Evolutionary conservation across 148 eudicot genomes (phyloP), one percentile per base, ranked within the genome.

Genomic region (Rhododendron griersonianum): DNA sequence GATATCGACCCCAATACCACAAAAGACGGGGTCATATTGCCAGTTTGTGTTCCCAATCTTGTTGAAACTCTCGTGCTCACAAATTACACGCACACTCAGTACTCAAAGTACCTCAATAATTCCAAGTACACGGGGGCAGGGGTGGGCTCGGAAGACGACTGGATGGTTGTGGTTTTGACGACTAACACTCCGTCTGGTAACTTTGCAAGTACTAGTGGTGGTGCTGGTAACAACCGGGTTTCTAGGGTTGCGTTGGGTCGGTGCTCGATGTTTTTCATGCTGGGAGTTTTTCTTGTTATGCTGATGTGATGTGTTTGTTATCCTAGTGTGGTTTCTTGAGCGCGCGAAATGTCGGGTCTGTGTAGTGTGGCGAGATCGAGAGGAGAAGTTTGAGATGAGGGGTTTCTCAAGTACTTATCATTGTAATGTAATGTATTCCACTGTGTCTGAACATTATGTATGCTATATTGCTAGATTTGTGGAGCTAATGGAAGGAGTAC

Each of bases 101-200:
- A 90, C 69, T 84, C 92, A 0, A 82, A 59, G 51, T 91, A 93
- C 63, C 19, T 95, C 23, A 95, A 94, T 33, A 87, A 91, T 53
- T 87, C 98, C 1, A 91, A 86, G 89, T 96, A 81, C 84, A 93
- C 95, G 0, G 94, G 94, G 0, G 95, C 67, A 0, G 99, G 99
- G 0, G 28, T 95, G 2, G 97, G 98, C 4, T 91, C 93, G 0
- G 95, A 95, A 81, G 96, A 94, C 1, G 91, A 91, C 65, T 96
- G 99, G 98, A 92, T 93, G 82, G 98, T 96, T 7, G 86, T 95
- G 9, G 92, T 96, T 1, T 67, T 96, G 91, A 83, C 91, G 0
- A 95, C 99, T 2, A 86, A 69, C 61, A 82, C 90, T 0, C 86
- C 86, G 0, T 90, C 78, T 0, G 97, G 99, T n/a, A 92, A 91